Evolutionary conservation across 352 stramenopile species (phyloP).

Genomic region (Pseudoperonospora humuli): DNA sequence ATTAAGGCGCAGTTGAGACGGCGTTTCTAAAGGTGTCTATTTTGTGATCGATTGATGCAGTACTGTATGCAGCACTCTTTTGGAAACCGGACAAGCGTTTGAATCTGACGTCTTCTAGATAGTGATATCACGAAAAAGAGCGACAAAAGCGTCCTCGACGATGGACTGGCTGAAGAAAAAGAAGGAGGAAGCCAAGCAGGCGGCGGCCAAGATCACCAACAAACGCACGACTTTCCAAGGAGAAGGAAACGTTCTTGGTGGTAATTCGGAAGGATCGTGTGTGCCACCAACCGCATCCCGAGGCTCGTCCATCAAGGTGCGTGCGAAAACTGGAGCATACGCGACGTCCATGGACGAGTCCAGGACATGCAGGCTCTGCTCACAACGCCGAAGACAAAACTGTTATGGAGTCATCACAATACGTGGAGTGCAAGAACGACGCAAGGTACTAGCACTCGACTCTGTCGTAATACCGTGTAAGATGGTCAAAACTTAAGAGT

Average conservation of each 20-base stretch:
- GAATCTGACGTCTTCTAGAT: background rate
- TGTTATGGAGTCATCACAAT: too few relatives aligned
- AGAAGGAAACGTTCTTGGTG: constrained; percentile 58
- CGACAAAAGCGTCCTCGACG: background rate
- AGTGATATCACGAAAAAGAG: background rate
- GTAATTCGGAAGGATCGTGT: background rate
- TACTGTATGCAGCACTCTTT: too few relatives aligned
- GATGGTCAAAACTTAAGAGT: too few relatives aligned
- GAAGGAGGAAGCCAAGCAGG: constrained; percentile 65
- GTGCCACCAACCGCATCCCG: constrained; percentile 5
- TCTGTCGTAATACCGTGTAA: too few relatives aligned
- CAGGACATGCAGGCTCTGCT: background rate
- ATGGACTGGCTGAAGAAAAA: constrained; percentile 84
- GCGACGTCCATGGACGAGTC: background rate
- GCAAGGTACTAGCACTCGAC: too few relatives aligned
- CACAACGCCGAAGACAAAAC: too few relatives aligned
- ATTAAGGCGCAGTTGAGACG: background rate
- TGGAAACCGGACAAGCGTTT: too few relatives aligned
- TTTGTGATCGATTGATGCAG: too few relatives aligned
- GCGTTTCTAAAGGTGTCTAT: too few relatives aligned
- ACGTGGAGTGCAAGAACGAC: too few relatives aligned
- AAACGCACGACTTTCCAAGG: constrained; percentile 55
- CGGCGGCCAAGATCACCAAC: constrained; percentile 68
- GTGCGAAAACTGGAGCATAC: background rate
- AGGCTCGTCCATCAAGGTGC: constrained; percentile 25